phyloP scores from a whole-genome alignment of 192 early-diverging fungal species.

The Coemansia erecta region DNA sequence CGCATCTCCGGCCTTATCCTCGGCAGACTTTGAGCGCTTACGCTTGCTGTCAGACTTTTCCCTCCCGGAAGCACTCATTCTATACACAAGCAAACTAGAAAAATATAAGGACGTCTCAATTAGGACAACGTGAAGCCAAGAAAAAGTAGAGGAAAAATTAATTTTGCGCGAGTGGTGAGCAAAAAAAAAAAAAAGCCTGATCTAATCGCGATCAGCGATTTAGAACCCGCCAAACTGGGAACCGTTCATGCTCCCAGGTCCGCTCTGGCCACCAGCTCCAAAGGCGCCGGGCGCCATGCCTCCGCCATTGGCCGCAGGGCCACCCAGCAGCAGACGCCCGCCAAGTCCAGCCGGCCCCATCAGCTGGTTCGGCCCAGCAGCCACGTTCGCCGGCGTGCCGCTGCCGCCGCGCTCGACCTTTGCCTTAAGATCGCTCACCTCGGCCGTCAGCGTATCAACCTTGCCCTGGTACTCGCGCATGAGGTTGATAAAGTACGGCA shows the following conservation, averaged over 20 bases:
- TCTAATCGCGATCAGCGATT: conserved; percentile 3
- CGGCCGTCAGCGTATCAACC: conserved; percentile 64
- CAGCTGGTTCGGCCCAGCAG: conserved; percentile 55
- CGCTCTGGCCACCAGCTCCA: conserved; percentile 13
- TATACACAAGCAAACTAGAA: not conserved
- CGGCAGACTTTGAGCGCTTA: conserved; percentile 6
- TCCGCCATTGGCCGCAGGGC: conserved; percentile 8
- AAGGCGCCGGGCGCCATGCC: conserved; percentile 22
- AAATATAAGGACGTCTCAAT: not conserved
- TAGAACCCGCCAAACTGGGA: conserved; percentile 41
- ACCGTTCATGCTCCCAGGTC: conserved; percentile 24
- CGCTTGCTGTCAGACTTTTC: conserved; percentile 7
- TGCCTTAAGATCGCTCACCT: conserved; percentile 58
- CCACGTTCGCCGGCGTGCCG: conserved; percentile 17
- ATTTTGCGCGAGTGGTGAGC: not conserved
- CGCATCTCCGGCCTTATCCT: not conserved
- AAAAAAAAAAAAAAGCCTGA: conserved; percentile 7
- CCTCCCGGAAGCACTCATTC: conserved; percentile 10
- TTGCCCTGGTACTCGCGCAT: conserved; percentile 83
- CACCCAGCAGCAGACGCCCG: conserved; percentile 69
- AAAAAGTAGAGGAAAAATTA: no score
- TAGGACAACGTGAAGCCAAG: no score
- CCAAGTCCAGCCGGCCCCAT: conserved; percentile 68
- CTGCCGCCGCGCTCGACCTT: conserved; percentile 54
- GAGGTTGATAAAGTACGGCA: conserved; percentile 96